These are phyloP conservation scores for Dioscorea dumetorum DNA, from an alignment of 106 monocot species.

Conservation along the genomic window DNA sequence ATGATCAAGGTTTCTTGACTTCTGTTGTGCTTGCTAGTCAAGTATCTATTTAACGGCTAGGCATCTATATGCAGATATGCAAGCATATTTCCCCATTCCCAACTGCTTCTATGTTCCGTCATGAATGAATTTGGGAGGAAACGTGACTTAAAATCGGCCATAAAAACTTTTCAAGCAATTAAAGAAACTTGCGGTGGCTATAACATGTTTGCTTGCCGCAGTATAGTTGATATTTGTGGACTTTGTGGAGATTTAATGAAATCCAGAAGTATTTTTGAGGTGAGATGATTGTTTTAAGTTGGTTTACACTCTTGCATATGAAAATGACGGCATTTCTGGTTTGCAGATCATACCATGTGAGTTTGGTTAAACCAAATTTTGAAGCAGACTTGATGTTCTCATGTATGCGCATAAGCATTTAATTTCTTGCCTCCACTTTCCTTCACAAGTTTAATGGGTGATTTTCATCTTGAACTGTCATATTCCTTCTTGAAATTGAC, in stretches of 20 bases:
- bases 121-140: constrained; percentile 86
- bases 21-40: neutral
- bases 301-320: neutral
- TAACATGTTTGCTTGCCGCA: constrained; percentile 78
- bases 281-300: constrained; percentile 9
- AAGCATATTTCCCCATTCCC: constrained; percentile 66
- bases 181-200: constrained; percentile 52
- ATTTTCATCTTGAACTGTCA: no score
- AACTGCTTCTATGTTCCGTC: constrained; percentile 61
- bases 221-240: constrained; percentile 85
- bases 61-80: constrained; percentile 59
- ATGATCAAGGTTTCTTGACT: no score
- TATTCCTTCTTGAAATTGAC: no score
- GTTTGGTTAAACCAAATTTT: no score
- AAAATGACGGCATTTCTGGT: no score
- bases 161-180: constrained; percentile 51
- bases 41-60: neutral
- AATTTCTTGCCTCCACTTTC: no score
- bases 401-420: no score
- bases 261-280: constrained; percentile 73
- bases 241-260: constrained; percentile 57
- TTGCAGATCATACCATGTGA: no score
- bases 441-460: no score
- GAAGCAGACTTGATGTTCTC: no score
- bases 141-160: constrained; percentile 45